These are phyloP conservation scores for Eutrema salsugineum DNA, from an alignment of 441 rosid species.

Conservation along the genomic window DNA sequence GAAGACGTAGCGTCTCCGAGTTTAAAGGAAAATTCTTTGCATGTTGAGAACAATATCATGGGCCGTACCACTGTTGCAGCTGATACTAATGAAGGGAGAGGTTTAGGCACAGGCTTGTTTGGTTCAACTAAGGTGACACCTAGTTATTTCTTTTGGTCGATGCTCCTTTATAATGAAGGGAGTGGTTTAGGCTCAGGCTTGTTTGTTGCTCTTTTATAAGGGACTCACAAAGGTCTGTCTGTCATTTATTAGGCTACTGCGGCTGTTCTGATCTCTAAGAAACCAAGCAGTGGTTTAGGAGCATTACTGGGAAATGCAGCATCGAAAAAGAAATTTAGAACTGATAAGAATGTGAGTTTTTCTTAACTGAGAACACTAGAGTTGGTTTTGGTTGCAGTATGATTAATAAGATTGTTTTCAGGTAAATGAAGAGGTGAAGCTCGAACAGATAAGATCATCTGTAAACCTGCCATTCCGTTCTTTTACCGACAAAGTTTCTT, in stretches of 20 bases:
- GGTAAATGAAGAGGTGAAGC: constrained; percentile 56
- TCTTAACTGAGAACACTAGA: background rate
- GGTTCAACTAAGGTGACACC: constrained; percentile 40
- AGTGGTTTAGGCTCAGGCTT: no score
- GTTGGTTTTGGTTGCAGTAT: background rate
- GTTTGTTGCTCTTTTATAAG: no score
- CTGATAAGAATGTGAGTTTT: constrained; percentile 45
- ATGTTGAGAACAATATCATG: constrained; percentile 21
- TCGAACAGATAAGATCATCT: constrained; percentile 73
- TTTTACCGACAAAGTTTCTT: constrained; percentile 41
- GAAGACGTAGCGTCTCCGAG: constrained; percentile 26
- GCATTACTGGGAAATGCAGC: constrained; percentile 48
- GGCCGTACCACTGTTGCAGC: constrained; percentile 13
- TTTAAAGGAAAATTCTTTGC: constrained; percentile 21
- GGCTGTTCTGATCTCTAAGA: constrained; percentile 49
- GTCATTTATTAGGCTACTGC: constrained; percentile 45
- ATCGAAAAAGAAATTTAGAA: constrained; percentile 48
- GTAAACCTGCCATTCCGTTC: constrained; percentile 53
- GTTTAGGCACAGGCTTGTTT: constrained; percentile 23
- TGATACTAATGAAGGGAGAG: constrained; percentile 30
- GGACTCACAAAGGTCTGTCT: constrained; percentile 16
- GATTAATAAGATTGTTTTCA: constrained; percentile 18
- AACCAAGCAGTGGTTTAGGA: constrained; percentile 75
- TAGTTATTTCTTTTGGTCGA: background rate
- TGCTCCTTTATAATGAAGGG: no score